Conservation (phyloP, 257 asterid species). For the Solanum chilense region DNA sequence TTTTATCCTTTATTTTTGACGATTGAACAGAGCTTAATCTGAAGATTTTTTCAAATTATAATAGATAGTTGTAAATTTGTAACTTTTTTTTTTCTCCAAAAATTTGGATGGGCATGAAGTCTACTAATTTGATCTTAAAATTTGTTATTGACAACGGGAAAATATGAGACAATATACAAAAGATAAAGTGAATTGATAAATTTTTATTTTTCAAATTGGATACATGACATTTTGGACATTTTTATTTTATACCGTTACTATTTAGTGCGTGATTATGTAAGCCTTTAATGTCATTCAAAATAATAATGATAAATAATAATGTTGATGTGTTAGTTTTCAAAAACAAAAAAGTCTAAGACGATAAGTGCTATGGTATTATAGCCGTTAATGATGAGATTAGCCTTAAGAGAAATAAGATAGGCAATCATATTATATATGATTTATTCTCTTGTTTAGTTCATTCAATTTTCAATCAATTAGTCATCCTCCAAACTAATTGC, state of each 20-base stretch:
- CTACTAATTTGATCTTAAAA: not conserved
- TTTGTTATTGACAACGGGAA: not conserved
- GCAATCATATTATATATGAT: not conserved
- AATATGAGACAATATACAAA: not conserved
- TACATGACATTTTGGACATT: not conserved
- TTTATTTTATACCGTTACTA: not conserved
- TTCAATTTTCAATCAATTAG: not conserved
- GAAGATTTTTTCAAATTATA: not conserved
- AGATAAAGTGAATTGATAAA: not conserved
- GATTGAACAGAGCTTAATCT: not conserved
- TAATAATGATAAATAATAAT: not conserved
- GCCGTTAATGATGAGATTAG: not conserved
- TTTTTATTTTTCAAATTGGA: not conserved
- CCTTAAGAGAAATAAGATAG: not conserved
- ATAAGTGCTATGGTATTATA: not conserved
- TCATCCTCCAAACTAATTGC: not conserved
- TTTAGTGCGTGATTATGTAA: not conserved
- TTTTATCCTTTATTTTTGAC: not conserved
- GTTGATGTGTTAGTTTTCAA: not conserved
- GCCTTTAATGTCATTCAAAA: not conserved
- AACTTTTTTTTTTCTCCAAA: not conserved
- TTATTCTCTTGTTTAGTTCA: not conserved
- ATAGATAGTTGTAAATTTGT: not conserved
- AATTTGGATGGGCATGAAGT: not conserved
- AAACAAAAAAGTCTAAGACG: not conserved